Base-by-base conservation (phyloP, 768 basidiomycete species). In the Macrocybe gigantea region DNA sequence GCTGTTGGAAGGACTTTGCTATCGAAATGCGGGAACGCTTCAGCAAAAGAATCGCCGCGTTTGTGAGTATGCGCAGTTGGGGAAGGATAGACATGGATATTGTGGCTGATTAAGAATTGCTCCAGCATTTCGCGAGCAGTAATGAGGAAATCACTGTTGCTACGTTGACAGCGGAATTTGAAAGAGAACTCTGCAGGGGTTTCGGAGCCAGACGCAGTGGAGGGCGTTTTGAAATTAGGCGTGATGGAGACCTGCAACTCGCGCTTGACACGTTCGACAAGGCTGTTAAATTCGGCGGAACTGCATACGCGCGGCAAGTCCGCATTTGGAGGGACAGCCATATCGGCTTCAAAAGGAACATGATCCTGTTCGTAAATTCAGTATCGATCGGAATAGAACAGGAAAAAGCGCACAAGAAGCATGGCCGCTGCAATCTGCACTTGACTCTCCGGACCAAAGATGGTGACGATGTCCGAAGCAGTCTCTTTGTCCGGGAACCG, bases 341-440 rank as follows among this genome's bases (percentile, higher is more conserved):
- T 88, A 56, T 95, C 92, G 10, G 93, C 93, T 64, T 97, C 93
- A 60, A 95, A 95, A 3, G 93, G 93, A 50, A 97, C 91, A 59
- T 95, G 92, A 61, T 96, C 93, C 93, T 95, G 13, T 59, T 30
- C 30, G 9, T 11, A 47, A 41, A 3, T 38, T 53, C 38, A 56
- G 53, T 37, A 36, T 40, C 32, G 38, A 54, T 44, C 8, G 4
- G 11, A n/a, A 6, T 33, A n/a, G 8, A 14, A 38, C 33, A 34
- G 14, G 11, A 13, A 10, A 9, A 31, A 10, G 68, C 85, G 35
- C 61, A 93, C 91, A 67, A 98, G 70, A 48, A 98, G 72, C 93
- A 96, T 96, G 6, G 94, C 87, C 29, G 89, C 91, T 15, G 95
- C 93, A 56, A 97, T 96, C 63, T 94, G 92, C 9, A 96, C 91